phyloP scores from a whole-genome alignment of 345 rosid genomes.

The Populus tremula region DNA sequence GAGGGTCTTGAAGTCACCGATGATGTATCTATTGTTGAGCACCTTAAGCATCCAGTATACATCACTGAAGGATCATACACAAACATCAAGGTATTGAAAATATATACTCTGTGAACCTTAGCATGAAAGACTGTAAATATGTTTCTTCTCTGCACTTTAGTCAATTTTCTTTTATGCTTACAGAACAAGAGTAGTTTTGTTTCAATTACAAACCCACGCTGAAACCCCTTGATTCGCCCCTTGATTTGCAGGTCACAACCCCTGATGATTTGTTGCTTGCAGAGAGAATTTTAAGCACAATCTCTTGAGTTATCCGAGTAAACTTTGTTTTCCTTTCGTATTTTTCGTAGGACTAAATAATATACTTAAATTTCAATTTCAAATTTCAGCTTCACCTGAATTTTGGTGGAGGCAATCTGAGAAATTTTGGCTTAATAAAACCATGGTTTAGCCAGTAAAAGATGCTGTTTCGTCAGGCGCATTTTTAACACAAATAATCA shows the following conservation, averaged over 20 bases:
- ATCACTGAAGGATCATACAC: conserved; percentile 92
- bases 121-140: neutral
- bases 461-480: too few species aligned
- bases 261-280: conserved; percentile 89
- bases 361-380: too few species aligned
- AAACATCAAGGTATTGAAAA: conserved; percentile 67
- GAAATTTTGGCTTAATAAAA: too few species aligned
- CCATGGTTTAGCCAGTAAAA: too few species aligned
- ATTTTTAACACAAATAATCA: too few species aligned
- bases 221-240: neutral
- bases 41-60: conserved; percentile 81
- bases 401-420: too few species aligned
- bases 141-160: neutral
- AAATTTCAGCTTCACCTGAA: too few species aligned
- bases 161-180: neutral
- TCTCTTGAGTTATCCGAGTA: conserved; percentile 12
- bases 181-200: neutral
- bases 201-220: neutral
- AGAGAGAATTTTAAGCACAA: conserved; percentile 66
- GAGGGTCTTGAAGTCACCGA: conserved; percentile 89
- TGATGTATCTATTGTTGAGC: conserved; percentile 90
- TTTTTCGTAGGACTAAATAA: neutral
- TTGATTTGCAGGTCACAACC: conserved; percentile 65
- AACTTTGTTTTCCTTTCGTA: neutral
- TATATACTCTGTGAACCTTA: neutral